These are phyloP conservation scores for Botrytis cinerea DNA, from an alignment of 2,329 filamentous ascomycete species.

Conservation along the genomic window DNA sequence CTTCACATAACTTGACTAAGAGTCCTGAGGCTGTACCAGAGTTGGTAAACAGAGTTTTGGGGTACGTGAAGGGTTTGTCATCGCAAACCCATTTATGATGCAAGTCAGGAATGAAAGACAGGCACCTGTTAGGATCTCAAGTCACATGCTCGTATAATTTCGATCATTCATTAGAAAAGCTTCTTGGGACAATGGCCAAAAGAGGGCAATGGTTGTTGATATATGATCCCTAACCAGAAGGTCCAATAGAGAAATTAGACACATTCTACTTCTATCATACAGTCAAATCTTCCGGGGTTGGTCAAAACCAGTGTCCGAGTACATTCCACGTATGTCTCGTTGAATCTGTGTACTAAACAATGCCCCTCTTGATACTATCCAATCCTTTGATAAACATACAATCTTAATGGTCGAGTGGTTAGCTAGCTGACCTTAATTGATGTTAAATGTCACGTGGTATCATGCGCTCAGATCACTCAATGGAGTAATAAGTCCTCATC, in stretches of 20 bases:
- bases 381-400: neutral
- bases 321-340: neutral
- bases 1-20: slow-evolving; percentile 53
- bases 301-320: neutral
- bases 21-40: slow-evolving; percentile 50
- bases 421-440: neutral
- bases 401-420: neutral
- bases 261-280: neutral
- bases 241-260: too few relatives aligned
- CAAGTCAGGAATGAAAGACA: neutral
- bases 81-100: slow-evolving; percentile 11
- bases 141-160: too few relatives aligned
- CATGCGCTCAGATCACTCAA: neutral
- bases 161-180: neutral
- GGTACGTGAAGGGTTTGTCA: slow-evolving; percentile 47
- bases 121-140: neutral
- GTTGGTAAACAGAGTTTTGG: slow-evolving; percentile 52
- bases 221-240: neutral
- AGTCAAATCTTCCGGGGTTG: neutral
- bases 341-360: neutral
- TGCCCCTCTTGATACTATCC: too few relatives aligned
- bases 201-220: neutral
- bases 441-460: neutral
- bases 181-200: neutral
- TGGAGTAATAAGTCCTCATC: neutral